Conservation (phyloP, 2,329 filamentous ascomycete species). For the Pezicula neosporulosa region DNA sequence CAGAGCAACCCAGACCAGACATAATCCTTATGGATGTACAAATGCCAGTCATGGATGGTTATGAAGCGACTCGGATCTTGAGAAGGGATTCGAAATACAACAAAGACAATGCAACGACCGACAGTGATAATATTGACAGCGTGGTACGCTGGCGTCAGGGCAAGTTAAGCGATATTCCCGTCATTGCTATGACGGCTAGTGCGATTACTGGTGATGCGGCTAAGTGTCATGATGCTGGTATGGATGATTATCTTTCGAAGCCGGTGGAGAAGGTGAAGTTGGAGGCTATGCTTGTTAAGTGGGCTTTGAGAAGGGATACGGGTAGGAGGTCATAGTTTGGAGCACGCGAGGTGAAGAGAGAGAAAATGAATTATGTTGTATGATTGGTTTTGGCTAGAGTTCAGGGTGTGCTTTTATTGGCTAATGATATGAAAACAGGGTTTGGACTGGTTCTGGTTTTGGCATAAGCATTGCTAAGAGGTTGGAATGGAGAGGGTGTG, state of each 20-base stretch:
- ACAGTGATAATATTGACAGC: conserved; percentile 18
- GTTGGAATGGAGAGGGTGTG: no score
- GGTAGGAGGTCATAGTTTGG: no score
- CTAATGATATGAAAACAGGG: no score
- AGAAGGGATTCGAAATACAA: conserved; percentile 26
- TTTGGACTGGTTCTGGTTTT: no score
- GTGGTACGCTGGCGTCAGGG: conserved; percentile 29
- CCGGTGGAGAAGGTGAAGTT: conserved; percentile 32
- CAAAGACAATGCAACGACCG: background rate
- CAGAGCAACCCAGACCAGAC: conserved; percentile 12
- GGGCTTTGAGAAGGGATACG: conserved; percentile 10
- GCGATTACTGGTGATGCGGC: conserved; percentile 43
- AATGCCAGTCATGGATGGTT: conserved; percentile 52
- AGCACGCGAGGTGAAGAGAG: no score
- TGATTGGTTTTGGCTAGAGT: no score
- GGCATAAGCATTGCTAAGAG: no score
- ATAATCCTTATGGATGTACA: conserved; percentile 41
- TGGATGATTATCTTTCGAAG: conserved; percentile 51
- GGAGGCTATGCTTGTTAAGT: conserved; percentile 21
- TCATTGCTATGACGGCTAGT: conserved; percentile 49
- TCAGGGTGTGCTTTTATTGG: no score
- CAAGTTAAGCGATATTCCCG: conserved; percentile 34
- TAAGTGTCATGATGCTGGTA: conserved; percentile 46
- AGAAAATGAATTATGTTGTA: no score
- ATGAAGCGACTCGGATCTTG: conserved; percentile 43